Evolutionary conservation across 2,329 filamentous ascomycete species (phyloP), one percentile per base, ranked within the genome.

Genomic region (Waltergamsia citrina): DNA sequence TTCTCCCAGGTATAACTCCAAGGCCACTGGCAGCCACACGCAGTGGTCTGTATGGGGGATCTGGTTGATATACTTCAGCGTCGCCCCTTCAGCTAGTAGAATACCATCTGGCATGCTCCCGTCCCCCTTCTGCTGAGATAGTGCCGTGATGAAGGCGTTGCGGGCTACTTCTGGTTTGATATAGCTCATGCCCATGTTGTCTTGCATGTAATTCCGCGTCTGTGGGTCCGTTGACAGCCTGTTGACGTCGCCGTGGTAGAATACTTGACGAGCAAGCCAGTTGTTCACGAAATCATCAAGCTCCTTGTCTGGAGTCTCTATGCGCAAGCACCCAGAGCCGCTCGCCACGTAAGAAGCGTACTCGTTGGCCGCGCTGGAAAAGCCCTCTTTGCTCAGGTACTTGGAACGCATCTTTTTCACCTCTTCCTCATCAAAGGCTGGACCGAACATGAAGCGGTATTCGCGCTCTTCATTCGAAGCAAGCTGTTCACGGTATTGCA

Each of bases 131-230:
- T 75, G 71, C 41, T 75, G 71, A 0, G 62, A 56, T 3, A 74
- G 55, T 0, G 69, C 62, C 2, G 50, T 67, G 26, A 71, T 31
- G 37, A 75, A 62, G 6, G 69, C 63, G 20, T 54, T 51, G 4
- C 69, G 64, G 15, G 68, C 56, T 2, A 69, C 63, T 4, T 56
- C 48, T 0, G 71, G 68, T 38, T 64, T 62, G 52, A 74, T 68
- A 49, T 64, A 74, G 32, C 62, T 64, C 70, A 75, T 75, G 36
- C 70, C 70, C 70, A 75, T 74, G 48, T 71, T 73, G 49, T 75
- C 71, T 45, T 75, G 70, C 4, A 75, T 50, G 43, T 73, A 75
- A 44, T 75, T 74, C 28, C 71, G 64, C 7, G 71, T 75, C 46
- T 74, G 71, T 15, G 71, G 70, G 45, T 74, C 70, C 0, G 71